Evolutionary conservation across 495 filamentous ascomycete genomes (phyloP), one percentile per base, ranked within the genome.

Genomic region (Melanomma pulvis-pyrius): DNA sequence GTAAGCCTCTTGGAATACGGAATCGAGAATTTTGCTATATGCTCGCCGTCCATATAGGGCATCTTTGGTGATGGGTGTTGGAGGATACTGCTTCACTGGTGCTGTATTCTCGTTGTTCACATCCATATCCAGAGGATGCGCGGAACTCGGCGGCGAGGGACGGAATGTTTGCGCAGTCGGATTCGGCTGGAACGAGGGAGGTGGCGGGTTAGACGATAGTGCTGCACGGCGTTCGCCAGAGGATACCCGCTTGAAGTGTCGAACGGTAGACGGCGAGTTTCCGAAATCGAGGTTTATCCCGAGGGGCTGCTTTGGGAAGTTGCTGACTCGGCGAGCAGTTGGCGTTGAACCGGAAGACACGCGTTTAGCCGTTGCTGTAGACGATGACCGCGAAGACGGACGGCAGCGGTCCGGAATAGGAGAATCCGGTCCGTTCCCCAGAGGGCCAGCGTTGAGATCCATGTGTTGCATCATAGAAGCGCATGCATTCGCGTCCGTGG

Each of bases 211-310:
- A 1, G 70, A 67, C 8, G 46, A 49, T 1, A 67, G 61, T 25
- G 65, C 72, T 29, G 54, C 57, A 44, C 39, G 68, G 39, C 86
- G 63, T 85, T 84, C 67, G 89, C 87, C 8, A 21, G 74, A 74
- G 1, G 92, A 94, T 1, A 93, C 92, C 21, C 93, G 87, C 59
- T 91, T 89, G 79, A 97, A 97, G 52, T 93, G 89, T 30, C 92
- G 88, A 53, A 93, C 88, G 15, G 94, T 96, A 0, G 92, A 96
- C 0, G 89, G 90, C 21, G 87, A 87, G 74, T 97, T 97, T 30
- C 93, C 94, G 73, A 93, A 97, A 51, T 86, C 91, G 77, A 92
- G 86, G 75, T 96, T 90, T 3, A 94, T 83, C 32, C 88, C 86
- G 17, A 96, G 82, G 1, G 93, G 91, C 55, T 90, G 86, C 76